Conservation (phyloP, 2,329 filamentous ascomycete species). For the Diaporthe caulivora region DNA sequence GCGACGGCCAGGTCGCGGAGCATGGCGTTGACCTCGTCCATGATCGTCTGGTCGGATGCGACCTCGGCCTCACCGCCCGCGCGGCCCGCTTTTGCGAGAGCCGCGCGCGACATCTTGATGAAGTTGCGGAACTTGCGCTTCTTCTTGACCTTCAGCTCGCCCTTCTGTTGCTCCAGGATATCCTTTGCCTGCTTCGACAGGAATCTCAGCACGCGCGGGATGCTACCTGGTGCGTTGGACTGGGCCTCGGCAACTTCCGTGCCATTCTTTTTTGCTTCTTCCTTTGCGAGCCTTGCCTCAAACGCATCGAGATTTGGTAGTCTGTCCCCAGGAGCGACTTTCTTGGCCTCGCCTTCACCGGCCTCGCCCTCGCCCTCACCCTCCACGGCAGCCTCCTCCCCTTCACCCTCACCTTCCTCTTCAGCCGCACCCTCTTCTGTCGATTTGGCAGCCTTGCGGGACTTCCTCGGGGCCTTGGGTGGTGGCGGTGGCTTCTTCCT, state of each 20-base stretch:
- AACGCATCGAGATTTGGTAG: conserved; percentile 25
- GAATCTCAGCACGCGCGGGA: conserved; percentile 55
- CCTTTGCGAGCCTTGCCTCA: conserved; percentile 41
- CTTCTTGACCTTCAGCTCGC: conserved; percentile 73
- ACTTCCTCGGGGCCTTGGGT: conserved; percentile 36
- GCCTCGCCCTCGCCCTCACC: conserved; percentile 25
- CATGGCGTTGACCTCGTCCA: conserved; percentile 66
- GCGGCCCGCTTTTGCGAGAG: conserved; percentile 66
- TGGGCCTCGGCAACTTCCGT: conserved; percentile 40
- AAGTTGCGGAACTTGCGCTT: conserved; percentile 84
- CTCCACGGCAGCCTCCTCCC: conserved; percentile 44
- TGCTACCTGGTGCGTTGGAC: conserved; percentile 36
- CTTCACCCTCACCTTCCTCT: conserved; percentile 37
- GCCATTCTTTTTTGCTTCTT: conserved; percentile 41
- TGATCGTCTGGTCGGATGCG: conserved; percentile 53
- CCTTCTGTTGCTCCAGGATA: conserved; percentile 42
- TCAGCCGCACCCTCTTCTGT: conserved; percentile 34
- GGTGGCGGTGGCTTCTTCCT: conserved; percentile 66
- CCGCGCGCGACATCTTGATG: conserved; percentile 72
- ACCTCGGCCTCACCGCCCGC: conserved; percentile 50
- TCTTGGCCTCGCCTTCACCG: conserved; percentile 16
- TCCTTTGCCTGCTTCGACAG: conserved; percentile 61
- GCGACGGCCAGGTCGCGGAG: conserved; percentile 60
- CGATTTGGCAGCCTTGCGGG: conserved; percentile 47
- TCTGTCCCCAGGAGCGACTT: conserved; percentile 4